phyloP scores from a whole-genome alignment of 1,139 yeast species.

The Yarrowia galli region DNA sequence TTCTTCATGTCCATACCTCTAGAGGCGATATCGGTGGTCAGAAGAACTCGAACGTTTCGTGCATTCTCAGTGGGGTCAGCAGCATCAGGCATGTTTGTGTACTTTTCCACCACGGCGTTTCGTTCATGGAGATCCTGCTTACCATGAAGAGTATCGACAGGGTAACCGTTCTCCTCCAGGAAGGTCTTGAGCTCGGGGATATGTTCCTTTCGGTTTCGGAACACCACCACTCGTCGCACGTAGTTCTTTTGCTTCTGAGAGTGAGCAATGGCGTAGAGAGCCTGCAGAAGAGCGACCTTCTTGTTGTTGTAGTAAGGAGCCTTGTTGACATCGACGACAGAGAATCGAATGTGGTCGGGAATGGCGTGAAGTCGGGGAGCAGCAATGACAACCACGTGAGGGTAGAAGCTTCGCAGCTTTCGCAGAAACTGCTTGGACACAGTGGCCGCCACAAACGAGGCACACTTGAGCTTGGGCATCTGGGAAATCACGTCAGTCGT shows the following conservation, averaged over 20 bases:
- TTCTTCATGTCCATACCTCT: slow-evolving; percentile 89
- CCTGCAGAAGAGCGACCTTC: slow-evolving; percentile 84
- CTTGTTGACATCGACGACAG: slow-evolving; percentile 74
- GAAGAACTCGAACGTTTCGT: slow-evolving; percentile 61
- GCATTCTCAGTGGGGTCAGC: slow-evolving; percentile 46
- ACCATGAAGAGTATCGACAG: slow-evolving; percentile 71
- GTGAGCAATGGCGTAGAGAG: slow-evolving; percentile 80
- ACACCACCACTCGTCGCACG: slow-evolving; percentile 83
- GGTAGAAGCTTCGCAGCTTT: slow-evolving; percentile 67
- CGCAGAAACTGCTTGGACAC: slow-evolving; percentile 80
- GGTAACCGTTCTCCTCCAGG: slow-evolving; percentile 65
- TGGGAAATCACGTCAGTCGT: slow-evolving; percentile 65
- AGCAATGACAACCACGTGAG: slow-evolving; percentile 70
- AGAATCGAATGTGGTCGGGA: slow-evolving; percentile 75
- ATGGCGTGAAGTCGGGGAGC: slow-evolving; percentile 85
- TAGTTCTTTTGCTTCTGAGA: slow-evolving; percentile 82
- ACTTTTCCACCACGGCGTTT: slow-evolving; percentile 61
- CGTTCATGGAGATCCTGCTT: slow-evolving; percentile 67
- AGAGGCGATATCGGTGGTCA: slow-evolving; percentile 90
- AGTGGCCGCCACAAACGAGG: slow-evolving; percentile 88
- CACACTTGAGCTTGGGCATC: slow-evolving; percentile 64
- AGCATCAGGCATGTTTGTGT: slow-evolving; percentile 64
- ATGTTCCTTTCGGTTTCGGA: slow-evolving; percentile 77
- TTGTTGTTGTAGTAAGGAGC: slow-evolving; percentile 85
- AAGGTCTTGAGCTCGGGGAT: slow-evolving; percentile 65